Percentiles rank a stretch among this genome's conserved stretches.
These are phyloP conservation scores for Colletotrichum higginsianum DNA, from an alignment of 2,329 filamentous ascomycete genomes.

Conservation along the genomic window DNA sequence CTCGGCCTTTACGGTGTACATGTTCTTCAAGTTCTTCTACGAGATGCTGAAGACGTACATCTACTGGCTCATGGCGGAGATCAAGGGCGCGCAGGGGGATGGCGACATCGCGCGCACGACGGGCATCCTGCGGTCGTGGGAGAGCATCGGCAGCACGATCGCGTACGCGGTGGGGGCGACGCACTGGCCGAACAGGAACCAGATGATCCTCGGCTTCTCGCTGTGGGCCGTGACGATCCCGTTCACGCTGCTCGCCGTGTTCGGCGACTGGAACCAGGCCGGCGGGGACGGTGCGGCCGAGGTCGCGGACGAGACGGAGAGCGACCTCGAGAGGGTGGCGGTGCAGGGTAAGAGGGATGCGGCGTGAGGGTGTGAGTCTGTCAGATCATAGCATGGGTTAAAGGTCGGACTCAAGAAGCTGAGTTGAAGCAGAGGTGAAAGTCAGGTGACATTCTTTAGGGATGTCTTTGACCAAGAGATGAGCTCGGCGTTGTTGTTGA, in stretches of 20 bases:
- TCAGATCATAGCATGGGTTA: too few species aligned
- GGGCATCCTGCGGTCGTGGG: constrained; percentile 34
- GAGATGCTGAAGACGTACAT: constrained; percentile 37
- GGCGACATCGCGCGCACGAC: constrained; percentile 34
- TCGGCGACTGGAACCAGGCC: constrained; percentile 32
- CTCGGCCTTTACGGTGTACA: constrained; percentile 35
- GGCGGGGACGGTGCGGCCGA: not conserved
- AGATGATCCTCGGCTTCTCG: constrained; percentile 31
- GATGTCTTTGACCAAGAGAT: too few species aligned
- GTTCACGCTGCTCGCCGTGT: constrained; percentile 34
- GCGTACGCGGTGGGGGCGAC: constrained; percentile 32
- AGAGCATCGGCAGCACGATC: constrained; percentile 32
- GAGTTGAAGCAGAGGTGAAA: not conserved
- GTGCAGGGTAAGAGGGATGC: constrained; percentile 14
- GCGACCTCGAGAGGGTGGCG: constrained; percentile 18
- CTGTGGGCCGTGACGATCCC: constrained; percentile 31
- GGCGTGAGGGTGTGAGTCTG: not conserved
- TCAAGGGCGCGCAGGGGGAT: constrained; percentile 34
- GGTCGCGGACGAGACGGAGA: constrained; percentile 20
- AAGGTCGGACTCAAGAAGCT: too few species aligned
- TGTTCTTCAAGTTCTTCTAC: constrained; percentile 40
- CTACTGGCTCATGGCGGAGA: constrained; percentile 40
- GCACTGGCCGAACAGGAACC: constrained; percentile 38
- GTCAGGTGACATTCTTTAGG: too few species aligned
- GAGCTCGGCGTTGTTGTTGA: too few species aligned